These are phyloP conservation scores for Fusarium sp. DNA, from an alignment of 2,329 filamentous ascomycete genomes.

Conservation along the genomic window DNA sequence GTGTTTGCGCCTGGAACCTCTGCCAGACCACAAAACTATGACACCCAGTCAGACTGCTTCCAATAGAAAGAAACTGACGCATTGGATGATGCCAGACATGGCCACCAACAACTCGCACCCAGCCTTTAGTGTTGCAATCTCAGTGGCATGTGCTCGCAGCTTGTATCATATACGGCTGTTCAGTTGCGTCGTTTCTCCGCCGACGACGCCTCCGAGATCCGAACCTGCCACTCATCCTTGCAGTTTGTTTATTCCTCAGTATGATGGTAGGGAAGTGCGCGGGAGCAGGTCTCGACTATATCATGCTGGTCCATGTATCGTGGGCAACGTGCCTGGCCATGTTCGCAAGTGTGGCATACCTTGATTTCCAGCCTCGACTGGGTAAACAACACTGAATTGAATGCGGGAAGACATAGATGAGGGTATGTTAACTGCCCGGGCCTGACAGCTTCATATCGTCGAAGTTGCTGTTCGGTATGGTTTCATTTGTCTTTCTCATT, in stretches of 20 bases:
- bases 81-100: slow-evolving; percentile 30
- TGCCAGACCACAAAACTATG: background rate
- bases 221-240: slow-evolving; percentile 35
- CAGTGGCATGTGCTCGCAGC: slow-evolving; percentile 40
- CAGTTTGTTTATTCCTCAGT: slow-evolving; percentile 33
- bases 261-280: slow-evolving; percentile 28
- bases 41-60: slow-evolving; percentile 1
- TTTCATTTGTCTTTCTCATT: background rate
- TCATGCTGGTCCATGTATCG: slow-evolving; percentile 42
- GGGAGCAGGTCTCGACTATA: slow-evolving; percentile 40
- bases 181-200: slow-evolving; percentile 41
- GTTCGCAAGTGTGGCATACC: slow-evolving; percentile 33
- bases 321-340: slow-evolving; percentile 45
- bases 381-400: slow-evolving; percentile 12
- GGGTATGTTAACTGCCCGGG: slow-evolving; percentile 16
- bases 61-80: slow-evolving; percentile 32
- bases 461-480: background rate
- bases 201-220: slow-evolving; percentile 37
- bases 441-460: background rate
- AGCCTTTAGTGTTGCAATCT: slow-evolving; percentile 24
- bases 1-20: background rate
- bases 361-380: slow-evolving; percentile 16
- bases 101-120: slow-evolving; percentile 22
- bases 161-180: slow-evolving; percentile 44
- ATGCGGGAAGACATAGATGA: background rate